Percentiles rank a stretch among this genome's conserved stretches.
These are phyloP conservation scores for Exophiala spinifera DNA, from an alignment of 2,329 filamentous ascomycete species.

Conservation along the genomic window DNA sequence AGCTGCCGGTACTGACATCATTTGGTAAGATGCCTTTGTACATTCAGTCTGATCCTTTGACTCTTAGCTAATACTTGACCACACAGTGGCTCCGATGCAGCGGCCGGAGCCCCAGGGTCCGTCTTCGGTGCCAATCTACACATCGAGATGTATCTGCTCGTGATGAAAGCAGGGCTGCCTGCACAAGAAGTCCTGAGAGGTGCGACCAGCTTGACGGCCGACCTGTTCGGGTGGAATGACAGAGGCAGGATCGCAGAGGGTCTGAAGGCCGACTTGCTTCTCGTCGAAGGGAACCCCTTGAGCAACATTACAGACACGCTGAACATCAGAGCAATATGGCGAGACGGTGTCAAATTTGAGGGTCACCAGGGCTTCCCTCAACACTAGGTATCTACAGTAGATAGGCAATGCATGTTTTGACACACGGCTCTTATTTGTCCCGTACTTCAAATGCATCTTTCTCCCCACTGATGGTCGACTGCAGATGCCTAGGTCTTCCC, in stretches of 20 bases:
- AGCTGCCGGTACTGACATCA: conserved; percentile 6
- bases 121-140: conserved; percentile 25
- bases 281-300: conserved; percentile 19
- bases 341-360: conserved; percentile 11
- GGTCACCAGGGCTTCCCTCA: conserved; percentile 6
- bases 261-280: conserved; percentile 14
- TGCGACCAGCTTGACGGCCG: conserved; percentile 28
- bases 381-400: no score
- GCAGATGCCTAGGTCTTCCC: no score
- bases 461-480: no score
- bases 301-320: conserved; percentile 9
- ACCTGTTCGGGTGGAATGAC: conserved; percentile 27
- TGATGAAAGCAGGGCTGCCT: conserved; percentile 26
- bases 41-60: not conserved
- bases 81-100: conserved; percentile 12
- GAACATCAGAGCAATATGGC: conserved; percentile 19
- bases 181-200: conserved; percentile 26
- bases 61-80: not conserved
- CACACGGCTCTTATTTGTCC: no score
- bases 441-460: no score
- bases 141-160: conserved; percentile 27
- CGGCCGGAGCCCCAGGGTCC: conserved; percentile 2
- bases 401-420: no score
- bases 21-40: conserved; percentile 1
- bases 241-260: conserved; percentile 26